Base-by-base conservation (phyloP, 768 basidiomycete genomes). In the Imleria badia region DNA sequence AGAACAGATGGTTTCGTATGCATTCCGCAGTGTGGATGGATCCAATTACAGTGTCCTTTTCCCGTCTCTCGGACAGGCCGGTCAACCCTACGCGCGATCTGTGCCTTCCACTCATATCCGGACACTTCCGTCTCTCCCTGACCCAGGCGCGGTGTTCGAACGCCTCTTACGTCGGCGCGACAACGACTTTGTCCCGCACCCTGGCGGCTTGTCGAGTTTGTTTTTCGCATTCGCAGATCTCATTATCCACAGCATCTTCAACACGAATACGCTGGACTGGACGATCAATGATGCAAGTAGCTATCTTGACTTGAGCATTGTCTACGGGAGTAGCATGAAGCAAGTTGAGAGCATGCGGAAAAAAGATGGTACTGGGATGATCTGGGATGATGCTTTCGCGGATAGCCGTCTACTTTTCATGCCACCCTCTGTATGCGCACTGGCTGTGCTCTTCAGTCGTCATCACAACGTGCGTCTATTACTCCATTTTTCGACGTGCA, bases 191-290 rank as follows among this genome's bases (percentile, higher is more conserved):
- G 62, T 63, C 19, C 69, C 75, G 10, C 86, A 88, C 66, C 86
- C 86, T 5, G 82, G 80, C 5, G 89, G 89, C 19, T 79, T 91
- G 42, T 88, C 85, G 14, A 79, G 81, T 55, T 72, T 88, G 19
- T 87, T 91, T 72, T 92, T 91, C 60, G 86, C 89, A 0, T 89
- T 92, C 62, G 89, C 89, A 13, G 79, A 89, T 61, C 71, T 91
- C 52, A 75, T 91, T 54, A 89, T 88, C 60, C 89, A 92, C 69
- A 77, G 74, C 51, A 77, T 86, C 58, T 93, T 93, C 74, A 73
- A 86, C 58, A 84, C 82, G 11, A 69, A 78, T 55, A 71, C 64
- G 33, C 42, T 19, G 4, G 76, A 85, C 64, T 75, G 72, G 66
- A 75, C 74, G 1, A 76, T 81, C 52, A 93, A 93, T 63, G 71